Percentiles rank a stretch among this genome's conserved stretches.
These are phyloP conservation scores for Lepidium sativum DNA, from an alignment of 345 rosid species.

Conservation along the genomic window DNA sequence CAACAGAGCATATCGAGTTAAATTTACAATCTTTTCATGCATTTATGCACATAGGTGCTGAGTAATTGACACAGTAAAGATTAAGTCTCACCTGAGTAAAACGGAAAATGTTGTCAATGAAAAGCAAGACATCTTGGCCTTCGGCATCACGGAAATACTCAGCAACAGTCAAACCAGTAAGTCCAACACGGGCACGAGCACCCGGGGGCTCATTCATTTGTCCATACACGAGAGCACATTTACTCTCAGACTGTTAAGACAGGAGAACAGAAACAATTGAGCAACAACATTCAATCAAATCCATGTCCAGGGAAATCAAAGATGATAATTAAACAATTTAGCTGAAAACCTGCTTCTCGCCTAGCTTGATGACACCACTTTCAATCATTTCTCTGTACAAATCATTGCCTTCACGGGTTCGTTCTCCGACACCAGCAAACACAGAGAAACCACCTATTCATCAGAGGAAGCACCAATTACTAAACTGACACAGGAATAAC, in stretches of 20 bases:
- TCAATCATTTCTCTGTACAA: conserved; percentile 98
- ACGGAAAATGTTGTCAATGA: conserved; percentile 94
- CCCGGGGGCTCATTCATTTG: conserved; percentile 99
- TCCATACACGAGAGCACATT: conserved; percentile 94
- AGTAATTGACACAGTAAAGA: background rate
- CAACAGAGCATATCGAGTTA: too few relatives aligned
- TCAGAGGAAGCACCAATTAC: conserved; percentile 5
- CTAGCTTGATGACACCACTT: conserved; percentile 99
- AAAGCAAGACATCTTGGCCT: conserved; percentile 98
- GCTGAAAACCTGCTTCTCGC: conserved; percentile 87
- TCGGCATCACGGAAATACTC: conserved; percentile 99
- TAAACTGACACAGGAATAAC: too few relatives aligned
- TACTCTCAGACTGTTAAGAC: conserved; percentile 63
- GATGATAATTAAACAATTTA: too few relatives aligned
- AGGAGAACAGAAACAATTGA: background rate
- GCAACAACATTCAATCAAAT: background rate
- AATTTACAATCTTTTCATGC: background rate
- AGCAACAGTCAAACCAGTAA: conserved; percentile 94
- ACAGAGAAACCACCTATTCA: conserved; percentile 92
- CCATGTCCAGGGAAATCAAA: background rate
- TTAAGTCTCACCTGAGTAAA: conserved; percentile 61
- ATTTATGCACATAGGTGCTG: background rate
- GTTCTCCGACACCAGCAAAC: conserved; percentile 98
- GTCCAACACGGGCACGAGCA: conserved; percentile 99
- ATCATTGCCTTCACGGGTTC: conserved; percentile 99